Evolutionary conservation across 139 green algal species (phyloP), one percentile per base, ranked within the genome.

Genomic region (Auxenochlorella pyrenoidosa): DNA sequence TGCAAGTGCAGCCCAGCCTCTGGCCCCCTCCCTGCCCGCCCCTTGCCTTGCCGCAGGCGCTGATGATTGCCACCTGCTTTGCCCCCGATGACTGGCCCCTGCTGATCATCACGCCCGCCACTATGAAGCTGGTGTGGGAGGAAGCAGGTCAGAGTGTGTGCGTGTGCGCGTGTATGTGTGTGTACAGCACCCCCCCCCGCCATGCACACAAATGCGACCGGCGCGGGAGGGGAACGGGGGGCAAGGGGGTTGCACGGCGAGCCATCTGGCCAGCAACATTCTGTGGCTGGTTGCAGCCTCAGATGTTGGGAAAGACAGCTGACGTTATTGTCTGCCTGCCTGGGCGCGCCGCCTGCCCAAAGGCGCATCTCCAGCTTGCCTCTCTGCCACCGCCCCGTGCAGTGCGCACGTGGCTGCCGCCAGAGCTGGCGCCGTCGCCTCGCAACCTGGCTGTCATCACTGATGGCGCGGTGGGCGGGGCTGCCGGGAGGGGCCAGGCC

Each of bases 31-130:
- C 13, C 2, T 2, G 54, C 54, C 54, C 54, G 10, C 15, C 54
- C 54, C 16, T 2, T 63, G 54, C 8, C 68, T 96, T 96, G 92
- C 96, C 94, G 79, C 92, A 95, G 73, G 89, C 90, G 6, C 90
- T 92, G 47, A 89, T 88, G 21, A 81, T 96, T n/a, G 83, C 94
- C n/a, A 81, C 84, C 40, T 93, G 85, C 83, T 98, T 95, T 87
- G 68, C 86, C 32, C 92, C 95, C 21, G 92, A 97, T 76, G 85
- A 89, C 85, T 97, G 94, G 94, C 95, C 95, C 0, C 92, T 90
- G 59, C 91, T 98, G n/a, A 92, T 98, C 78, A 89, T 98, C 24
- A 88, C 84, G 6, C 95, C 95, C 3, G 93, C 94, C 2, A 97
- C 95, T 2, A 93, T 98, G 28, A 73, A 88, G 89, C 89, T 90